Evolutionary conservation across 2,329 filamentous ascomycete genomes (phyloP), one percentile per base, ranked within the genome.

Genomic region (Colletotrichum costaricense): DNA sequence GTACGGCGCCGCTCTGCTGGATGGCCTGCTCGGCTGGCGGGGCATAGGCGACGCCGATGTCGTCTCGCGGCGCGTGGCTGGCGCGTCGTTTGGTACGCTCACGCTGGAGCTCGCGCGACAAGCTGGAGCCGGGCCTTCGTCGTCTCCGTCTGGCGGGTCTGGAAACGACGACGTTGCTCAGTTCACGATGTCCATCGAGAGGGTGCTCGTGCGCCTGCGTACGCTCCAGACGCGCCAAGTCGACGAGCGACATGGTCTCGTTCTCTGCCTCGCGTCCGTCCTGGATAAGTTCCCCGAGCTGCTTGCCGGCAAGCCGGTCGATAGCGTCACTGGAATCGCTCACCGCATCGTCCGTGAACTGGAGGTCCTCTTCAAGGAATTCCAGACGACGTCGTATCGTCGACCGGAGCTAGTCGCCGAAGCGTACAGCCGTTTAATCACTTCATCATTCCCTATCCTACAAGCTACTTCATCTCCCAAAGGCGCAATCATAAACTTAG

Each of bases 21-120:
- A 92, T 46, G 92, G 89, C 0, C 85, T 98, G 7, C 84, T 97
- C 14, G 92, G 91, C 24, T 99, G 97, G 97, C 90, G 96, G 81
- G 97, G 97, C 1, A 89, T 97, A n/a, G 92, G 93, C 0, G 94
- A 97, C 75, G 86, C 91, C 9, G 95, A 98, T 80, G 88, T 91
- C 0, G 85, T 88, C 6, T 94, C 95, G 2, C 90, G 97, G 74
- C 88, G 94, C 76, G 88, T 90, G 63, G 92, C 95, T 16, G 94
- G 93, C 1, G 83, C 82, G 1, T 92, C 94, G 0, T 91, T 96
- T 77, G 94, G 94, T 6, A 79, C 81, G 1, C 80, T 95, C 5
- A 86, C 82, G 75, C 84, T 80, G 46, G 83, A 85, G 69, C 77
- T 85, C 46, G 83, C 84, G 4, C 73, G 70, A 9, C 64, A 72